phyloP scores from a whole-genome alignment of 2,329 filamentous ascomycete genomes.

The Ampelomyces quisqualis region DNA sequence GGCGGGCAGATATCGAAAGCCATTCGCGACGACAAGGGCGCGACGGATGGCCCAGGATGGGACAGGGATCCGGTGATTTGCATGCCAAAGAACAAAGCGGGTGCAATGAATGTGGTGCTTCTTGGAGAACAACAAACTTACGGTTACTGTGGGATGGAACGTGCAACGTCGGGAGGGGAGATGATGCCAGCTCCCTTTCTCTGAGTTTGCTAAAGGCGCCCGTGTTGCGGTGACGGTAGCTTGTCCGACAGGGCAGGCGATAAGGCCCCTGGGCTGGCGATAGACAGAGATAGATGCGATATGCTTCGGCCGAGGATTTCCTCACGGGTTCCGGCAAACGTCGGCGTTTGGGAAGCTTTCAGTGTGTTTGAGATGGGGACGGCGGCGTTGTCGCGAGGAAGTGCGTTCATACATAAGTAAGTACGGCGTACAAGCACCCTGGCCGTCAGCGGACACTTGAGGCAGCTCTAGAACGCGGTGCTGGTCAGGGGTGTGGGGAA shows the following conservation, averaged over 20 bases:
- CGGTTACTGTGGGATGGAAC: constrained; percentile 21
- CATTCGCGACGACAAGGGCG: constrained; percentile 7
- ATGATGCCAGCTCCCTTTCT: constrained; percentile 11
- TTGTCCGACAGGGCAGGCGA: constrained; percentile 24
- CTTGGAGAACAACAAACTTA: constrained; percentile 25
- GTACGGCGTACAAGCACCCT: no score
- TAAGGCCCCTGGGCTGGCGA: constrained; percentile 23
- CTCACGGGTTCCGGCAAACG: constrained; percentile 29
- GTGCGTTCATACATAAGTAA: constrained; percentile 30
- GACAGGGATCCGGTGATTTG: constrained; percentile 3
- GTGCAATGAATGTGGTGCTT: constrained; percentile 16
- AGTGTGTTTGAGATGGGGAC: constrained; percentile 17
- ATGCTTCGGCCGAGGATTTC: constrained; percentile 37
- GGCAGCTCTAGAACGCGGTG: constrained; percentile 31
- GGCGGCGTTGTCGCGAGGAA: constrained; percentile 16
- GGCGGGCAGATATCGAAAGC: constrained; percentile 11
- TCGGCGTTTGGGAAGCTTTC: constrained; percentile 22
- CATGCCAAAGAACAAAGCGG: constrained; percentile 9
- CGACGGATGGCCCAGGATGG: constrained; percentile 1
- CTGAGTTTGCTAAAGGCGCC: constrained; percentile 8
- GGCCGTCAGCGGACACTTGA: constrained; percentile 13
- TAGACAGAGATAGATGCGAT: constrained; percentile 3
- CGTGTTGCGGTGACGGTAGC: constrained; percentile 14
- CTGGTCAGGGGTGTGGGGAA: constrained; percentile 29
- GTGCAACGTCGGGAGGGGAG: constrained; percentile 26